Conservation (phyloP, 495 filamentous ascomycete species). For the Penicillium parvum region DNA sequence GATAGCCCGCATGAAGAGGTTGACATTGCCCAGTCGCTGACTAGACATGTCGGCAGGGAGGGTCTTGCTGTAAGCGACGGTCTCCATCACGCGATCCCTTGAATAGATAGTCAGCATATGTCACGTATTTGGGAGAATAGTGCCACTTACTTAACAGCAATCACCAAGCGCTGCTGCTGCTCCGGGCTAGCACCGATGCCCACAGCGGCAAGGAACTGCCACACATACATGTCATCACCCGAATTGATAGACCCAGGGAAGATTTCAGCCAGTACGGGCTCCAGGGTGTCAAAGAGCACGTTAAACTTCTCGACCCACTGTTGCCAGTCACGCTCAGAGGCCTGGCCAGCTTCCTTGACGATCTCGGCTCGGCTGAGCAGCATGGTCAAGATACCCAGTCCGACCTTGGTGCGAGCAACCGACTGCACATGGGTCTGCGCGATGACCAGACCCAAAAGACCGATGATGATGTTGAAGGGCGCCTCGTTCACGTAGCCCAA, state of each 20-base stretch:
- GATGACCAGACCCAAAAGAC: slow-evolving; percentile 78
- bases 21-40: slow-evolving; percentile 82
- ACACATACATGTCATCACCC: slow-evolving; percentile 88
- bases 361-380: slow-evolving; percentile 90
- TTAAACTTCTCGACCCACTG: slow-evolving; percentile 83
- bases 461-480: slow-evolving; percentile 81
- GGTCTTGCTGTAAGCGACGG: slow-evolving; percentile 78
- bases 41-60: slow-evolving; percentile 79
- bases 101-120: slow-evolving; percentile 14
- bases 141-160: slow-evolving; percentile 77
- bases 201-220: slow-evolving; percentile 94
- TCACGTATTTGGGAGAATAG: neutral
- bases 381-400: slow-evolving; percentile 88
- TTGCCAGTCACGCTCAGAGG: slow-evolving; percentile 68
- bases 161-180: slow-evolving; percentile 88
- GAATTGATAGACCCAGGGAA: slow-evolving; percentile 82
- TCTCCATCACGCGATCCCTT: slow-evolving; percentile 95
- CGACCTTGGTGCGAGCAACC: slow-evolving; percentile 78
- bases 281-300: slow-evolving; percentile 77
- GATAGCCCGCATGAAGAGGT: slow-evolving; percentile 97
- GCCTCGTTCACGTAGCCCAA: slow-evolving; percentile 87
- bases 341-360: slow-evolving; percentile 70
- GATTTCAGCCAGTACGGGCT: slow-evolving; percentile 73
- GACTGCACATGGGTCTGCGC: slow-evolving; percentile 73
- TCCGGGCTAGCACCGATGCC: slow-evolving; percentile 88